A percentile compares a stretch with the other conserved stretches of the same genome.
Evolutionary conservation across 257 asterid species (phyloP).

Genomic region (Scutellaria galericulata): DNA sequence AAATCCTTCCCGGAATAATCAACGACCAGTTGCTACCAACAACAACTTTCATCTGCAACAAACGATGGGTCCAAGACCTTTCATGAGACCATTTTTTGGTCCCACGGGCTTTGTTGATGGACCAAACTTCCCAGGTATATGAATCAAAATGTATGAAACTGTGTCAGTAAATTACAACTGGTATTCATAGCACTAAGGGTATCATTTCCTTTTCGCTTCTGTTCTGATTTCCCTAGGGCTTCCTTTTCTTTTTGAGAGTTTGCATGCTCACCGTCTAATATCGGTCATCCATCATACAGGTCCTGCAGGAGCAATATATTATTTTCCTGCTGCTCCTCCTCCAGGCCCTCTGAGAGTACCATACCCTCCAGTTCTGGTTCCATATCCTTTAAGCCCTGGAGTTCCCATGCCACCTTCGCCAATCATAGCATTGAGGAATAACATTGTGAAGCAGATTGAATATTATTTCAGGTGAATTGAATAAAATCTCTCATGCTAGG

Average conservation of each 20-base stretch:
- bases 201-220: neutral
- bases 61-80: constrained; percentile 67
- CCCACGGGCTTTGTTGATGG: constrained; percentile 66
- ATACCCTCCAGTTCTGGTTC: constrained; percentile 62
- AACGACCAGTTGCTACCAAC: constrained; percentile 52
- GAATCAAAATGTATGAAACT: constrained; percentile 24
- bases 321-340: constrained; percentile 64
- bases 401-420: constrained; percentile 57
- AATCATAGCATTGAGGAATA: constrained; percentile 49
- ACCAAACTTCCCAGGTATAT: constrained; percentile 62
- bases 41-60: constrained; percentile 58
- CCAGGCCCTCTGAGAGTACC: constrained; percentile 67
- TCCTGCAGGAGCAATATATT: constrained; percentile 69
- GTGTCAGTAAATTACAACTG: neutral
- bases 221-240: constrained; percentile 1
- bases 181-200: constrained; percentile 1
- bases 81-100: constrained; percentile 57
- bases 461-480: constrained; percentile 81
- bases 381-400: constrained; percentile 58
- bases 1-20: constrained; percentile 56
- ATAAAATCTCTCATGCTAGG: constrained; percentile 19
- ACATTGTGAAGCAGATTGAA: constrained; percentile 79
- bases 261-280: constrained; percentile 26
- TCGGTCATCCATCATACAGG: constrained; percentile 49
- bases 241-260: constrained; percentile 14